Conservation (phyloP, 129 eudicot genomes). For the Chrysanthemum makinoi region DNA sequence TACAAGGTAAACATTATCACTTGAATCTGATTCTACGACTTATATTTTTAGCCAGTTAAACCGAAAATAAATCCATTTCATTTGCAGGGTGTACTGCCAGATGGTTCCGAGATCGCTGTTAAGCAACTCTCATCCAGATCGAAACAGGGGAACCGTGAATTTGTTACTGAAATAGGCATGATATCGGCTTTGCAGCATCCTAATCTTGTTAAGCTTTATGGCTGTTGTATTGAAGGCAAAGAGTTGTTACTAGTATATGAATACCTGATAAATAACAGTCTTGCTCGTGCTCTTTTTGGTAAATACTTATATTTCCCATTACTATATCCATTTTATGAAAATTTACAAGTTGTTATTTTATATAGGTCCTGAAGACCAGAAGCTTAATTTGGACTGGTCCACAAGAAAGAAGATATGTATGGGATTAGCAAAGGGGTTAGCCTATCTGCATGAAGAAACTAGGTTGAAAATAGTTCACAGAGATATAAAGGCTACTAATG, state of each 20-base stretch:
- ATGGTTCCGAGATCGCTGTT: conserved; percentile 85
- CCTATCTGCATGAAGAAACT: conserved; percentile 90
- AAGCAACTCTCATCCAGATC: conserved; percentile 87
- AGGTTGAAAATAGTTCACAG: conserved; percentile 88
- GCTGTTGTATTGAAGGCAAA: conserved; percentile 86
- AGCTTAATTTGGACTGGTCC: conserved; percentile 66
- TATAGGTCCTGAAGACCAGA: conserved; percentile 53
- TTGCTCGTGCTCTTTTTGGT: conserved; percentile 96
- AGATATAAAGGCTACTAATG: conserved; percentile 87
- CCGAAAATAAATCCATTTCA: neutral
- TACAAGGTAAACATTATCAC: conserved; percentile 52
- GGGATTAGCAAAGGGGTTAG: conserved; percentile 76
- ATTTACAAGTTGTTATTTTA: conserved; percentile 1
- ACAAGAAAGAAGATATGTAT: conserved; percentile 71
- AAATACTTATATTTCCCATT: conserved; percentile 10
- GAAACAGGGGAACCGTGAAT: conserved; percentile 91
- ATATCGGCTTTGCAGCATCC: conserved; percentile 94
- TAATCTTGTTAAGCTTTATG: conserved; percentile 85
- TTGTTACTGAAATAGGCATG: conserved; percentile 90
- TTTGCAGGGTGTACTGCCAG: conserved; percentile 60
- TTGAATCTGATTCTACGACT: neutral
- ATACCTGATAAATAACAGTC: conserved; percentile 78
- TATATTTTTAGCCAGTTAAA: neutral
- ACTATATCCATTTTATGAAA: neutral
- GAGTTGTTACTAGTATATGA: conserved; percentile 72